These are phyloP conservation scores for Vicia villosa DNA, from an alignment of 306 rosid genomes.

Conservation along the genomic window DNA sequence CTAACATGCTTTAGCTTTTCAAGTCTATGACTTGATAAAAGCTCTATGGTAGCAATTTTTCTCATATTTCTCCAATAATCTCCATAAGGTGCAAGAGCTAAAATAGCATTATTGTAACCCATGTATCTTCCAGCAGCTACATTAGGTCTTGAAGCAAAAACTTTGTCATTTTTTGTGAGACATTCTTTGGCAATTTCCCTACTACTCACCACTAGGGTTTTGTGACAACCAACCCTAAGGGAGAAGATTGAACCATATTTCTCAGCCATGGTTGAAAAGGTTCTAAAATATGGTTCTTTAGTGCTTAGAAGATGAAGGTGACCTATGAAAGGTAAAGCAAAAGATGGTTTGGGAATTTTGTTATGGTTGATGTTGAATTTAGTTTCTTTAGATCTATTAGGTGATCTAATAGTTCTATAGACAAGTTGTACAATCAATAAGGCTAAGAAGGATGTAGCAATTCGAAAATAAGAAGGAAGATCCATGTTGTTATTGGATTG, in stretches of 20 bases:
- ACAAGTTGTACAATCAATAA: neutral
- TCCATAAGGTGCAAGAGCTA: slow-evolving; percentile 62
- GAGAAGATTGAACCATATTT: slow-evolving; percentile 47
- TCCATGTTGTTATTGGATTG: slow-evolving; percentile 33
- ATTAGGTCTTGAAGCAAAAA: slow-evolving; percentile 46
- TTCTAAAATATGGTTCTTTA: slow-evolving; percentile 33
- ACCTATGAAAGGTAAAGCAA: slow-evolving; percentile 51
- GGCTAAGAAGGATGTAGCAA: slow-evolving; percentile 17
- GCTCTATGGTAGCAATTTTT: slow-evolving; percentile 44
- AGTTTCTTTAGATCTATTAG: neutral
- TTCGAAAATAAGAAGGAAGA: slow-evolving; percentile 12
- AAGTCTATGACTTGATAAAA: slow-evolving; percentile 43
- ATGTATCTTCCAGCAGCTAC: slow-evolving; percentile 37
- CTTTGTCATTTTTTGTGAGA: slow-evolving; percentile 44
- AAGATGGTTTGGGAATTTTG: slow-evolving; percentile 39
- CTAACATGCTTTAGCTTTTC: slow-evolving; percentile 48
- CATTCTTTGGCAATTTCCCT: slow-evolving; percentile 44
- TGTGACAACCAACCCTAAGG: slow-evolving; percentile 39
- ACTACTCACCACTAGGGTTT: slow-evolving; percentile 38
- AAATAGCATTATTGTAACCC: slow-evolving; percentile 53
- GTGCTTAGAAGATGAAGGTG: slow-evolving; percentile 47
- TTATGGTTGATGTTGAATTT: neutral
- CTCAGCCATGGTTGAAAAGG: slow-evolving; percentile 41
- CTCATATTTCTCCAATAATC: slow-evolving; percentile 64
- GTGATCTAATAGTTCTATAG: neutral